These are phyloP conservation scores for Cyberlindnera xishuangbannaensis DNA, from an alignment of 805 yeast genomes.

Conservation along the genomic window DNA sequence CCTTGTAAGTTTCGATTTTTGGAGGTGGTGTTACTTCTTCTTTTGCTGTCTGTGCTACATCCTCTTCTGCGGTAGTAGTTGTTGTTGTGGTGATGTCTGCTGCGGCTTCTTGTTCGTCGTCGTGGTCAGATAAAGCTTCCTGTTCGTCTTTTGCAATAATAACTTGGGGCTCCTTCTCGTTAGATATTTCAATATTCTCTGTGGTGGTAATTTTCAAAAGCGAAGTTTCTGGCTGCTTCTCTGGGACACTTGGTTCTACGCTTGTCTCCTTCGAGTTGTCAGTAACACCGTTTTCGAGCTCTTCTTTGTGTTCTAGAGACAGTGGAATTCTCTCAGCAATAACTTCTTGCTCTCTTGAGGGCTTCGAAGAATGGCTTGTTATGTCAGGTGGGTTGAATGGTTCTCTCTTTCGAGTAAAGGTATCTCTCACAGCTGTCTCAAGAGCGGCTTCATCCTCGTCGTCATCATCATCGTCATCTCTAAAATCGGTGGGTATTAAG, in stretches of 20 bases:
- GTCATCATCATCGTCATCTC: conserved; percentile 20
- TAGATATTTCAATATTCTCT: too few species aligned
- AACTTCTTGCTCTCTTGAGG: conserved; percentile 2
- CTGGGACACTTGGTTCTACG: conserved; percentile 5
- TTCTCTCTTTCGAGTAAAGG: background rate
- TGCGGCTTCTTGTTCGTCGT: too few species aligned
- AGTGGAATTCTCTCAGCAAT: conserved; percentile 17
- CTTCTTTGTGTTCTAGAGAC: conserved; percentile 18
- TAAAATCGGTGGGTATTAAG: conserved; percentile 24
- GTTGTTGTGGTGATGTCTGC: too few species aligned
- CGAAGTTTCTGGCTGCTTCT: background rate
- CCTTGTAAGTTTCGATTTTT: too few species aligned
- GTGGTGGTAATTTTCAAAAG: background rate
- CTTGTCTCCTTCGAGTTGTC: conserved; percentile 10
- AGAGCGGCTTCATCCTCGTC: conserved; percentile 21
- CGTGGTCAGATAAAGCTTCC: too few species aligned
- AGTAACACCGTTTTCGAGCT: conserved; percentile 6
- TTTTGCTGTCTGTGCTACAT: too few species aligned
- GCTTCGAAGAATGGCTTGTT: too few species aligned
- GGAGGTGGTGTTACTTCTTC: too few species aligned
- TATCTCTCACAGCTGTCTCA: conserved; percentile 4
- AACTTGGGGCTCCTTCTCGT: too few species aligned
- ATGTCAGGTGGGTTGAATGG: background rate
- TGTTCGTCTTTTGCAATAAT: too few species aligned
- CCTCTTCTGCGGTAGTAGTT: too few species aligned